These are phyloP conservation scores for Fusarium sp. DNA, from an alignment of 2,329 filamentous ascomycete species.

Conservation along the genomic window DNA sequence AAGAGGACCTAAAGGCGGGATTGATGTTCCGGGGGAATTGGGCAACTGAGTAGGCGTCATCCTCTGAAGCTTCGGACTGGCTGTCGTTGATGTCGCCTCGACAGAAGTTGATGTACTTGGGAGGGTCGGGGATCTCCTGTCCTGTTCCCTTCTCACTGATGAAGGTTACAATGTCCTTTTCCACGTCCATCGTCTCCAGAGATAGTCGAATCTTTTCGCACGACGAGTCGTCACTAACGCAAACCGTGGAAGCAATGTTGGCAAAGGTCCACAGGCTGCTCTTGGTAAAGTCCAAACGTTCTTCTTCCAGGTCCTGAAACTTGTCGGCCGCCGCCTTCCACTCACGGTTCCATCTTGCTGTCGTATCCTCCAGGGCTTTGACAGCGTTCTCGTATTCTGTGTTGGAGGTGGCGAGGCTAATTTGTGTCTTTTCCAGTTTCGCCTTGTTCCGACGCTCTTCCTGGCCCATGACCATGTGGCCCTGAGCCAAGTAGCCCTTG, in stretches of 20 bases:
- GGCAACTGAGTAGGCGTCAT: constrained; percentile 90
- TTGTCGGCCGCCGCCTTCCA: constrained; percentile 99
- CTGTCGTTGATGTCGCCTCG: constrained; percentile 84
- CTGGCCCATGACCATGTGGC: constrained; percentile 99
- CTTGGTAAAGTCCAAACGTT: constrained; percentile 95
- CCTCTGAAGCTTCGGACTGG: constrained; percentile 82
- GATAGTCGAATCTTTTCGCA: constrained; percentile 96
- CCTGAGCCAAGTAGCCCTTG: constrained; percentile 97
- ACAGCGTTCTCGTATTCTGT: constrained; percentile 93
- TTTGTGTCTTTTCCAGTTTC: constrained; percentile 97
- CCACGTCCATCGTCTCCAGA: constrained; percentile 93
- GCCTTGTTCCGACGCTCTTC: constrained; percentile 99
- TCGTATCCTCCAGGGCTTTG: constrained; percentile 93
- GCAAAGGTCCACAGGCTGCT: constrained; percentile 98
- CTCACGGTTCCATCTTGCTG: constrained; percentile 93
- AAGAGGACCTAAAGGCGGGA: constrained; percentile 93
- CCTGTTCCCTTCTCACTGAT: constrained; percentile 90
- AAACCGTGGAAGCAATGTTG: constrained; percentile 96
- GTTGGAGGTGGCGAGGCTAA: constrained; percentile 89
- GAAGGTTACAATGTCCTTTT: constrained; percentile 89
- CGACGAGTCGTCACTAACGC: constrained; percentile 94
- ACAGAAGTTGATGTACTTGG: constrained; percentile 99
- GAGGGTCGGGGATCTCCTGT: constrained; percentile 95
- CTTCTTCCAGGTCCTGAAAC: constrained; percentile 98
- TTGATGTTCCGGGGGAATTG: constrained; percentile 97